Evolutionary conservation across 768 basidiomycete species (phyloP).

Genomic region (Rhizopogon roseolus): DNA sequence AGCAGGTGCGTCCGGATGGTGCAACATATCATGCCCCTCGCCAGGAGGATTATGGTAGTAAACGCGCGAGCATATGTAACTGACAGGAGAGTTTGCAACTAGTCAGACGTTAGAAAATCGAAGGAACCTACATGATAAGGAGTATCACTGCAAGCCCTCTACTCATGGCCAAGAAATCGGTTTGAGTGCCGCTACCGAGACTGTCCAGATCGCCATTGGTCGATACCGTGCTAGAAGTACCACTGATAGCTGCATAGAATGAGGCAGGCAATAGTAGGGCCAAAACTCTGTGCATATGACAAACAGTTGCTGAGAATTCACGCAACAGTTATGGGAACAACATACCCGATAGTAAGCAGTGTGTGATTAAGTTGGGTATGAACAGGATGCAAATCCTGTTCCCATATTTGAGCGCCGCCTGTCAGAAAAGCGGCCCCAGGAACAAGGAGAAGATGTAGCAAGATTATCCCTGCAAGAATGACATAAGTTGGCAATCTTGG

Average conservation of each 20-base stretch:
- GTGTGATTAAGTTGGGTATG: conserved; percentile 64
- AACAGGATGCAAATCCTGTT: conserved; percentile 67
- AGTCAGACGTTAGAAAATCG: neutral
- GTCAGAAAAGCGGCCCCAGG: conserved; percentile 69
- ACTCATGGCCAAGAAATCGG: conserved; percentile 54
- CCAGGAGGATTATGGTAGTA: conserved; percentile 72
- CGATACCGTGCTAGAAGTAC: conserved; percentile 15
- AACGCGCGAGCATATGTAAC: conserved; percentile 64
- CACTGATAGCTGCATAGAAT: conserved; percentile 57
- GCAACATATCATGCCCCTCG: conserved; percentile 39
- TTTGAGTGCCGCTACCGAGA: conserved; percentile 42
- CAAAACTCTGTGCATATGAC: conserved; percentile 43
- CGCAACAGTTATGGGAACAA: neutral
- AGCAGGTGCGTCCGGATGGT: conserved; percentile 35
- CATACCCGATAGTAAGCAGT: conserved; percentile 64
- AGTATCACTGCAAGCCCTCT: conserved; percentile 62
- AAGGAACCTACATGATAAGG: conserved; percentile 45
- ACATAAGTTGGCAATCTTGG: neutral
- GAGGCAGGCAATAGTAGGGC: conserved; percentile 61
- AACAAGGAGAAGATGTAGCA: conserved; percentile 69
- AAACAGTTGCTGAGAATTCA: neutral
- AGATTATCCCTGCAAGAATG: conserved; percentile 48
- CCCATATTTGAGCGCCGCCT: conserved; percentile 61
- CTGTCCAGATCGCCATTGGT: conserved; percentile 5
- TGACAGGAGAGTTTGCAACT: conserved; percentile 16